Conservation (phyloP, 2,329 filamentous ascomycete species). For the Akanthomyces uredinophilus region DNA sequence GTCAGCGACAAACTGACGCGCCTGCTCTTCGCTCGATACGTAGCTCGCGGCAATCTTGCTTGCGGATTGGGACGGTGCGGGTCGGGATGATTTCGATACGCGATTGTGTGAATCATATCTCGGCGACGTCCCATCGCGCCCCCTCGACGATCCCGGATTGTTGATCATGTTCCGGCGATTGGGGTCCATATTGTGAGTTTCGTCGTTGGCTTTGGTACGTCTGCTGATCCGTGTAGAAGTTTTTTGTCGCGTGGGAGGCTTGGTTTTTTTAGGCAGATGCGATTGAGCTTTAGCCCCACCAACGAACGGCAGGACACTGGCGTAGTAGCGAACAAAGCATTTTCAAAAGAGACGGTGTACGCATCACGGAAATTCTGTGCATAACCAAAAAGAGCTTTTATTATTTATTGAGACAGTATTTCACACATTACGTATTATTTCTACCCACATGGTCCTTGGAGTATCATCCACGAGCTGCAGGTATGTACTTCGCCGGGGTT, state of each 20-base stretch:
- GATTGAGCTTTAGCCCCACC: conserved; percentile 10
- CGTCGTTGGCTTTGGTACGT: background rate
- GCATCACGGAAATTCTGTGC: background rate
- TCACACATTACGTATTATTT: background rate
- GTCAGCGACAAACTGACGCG: conserved; percentile 79
- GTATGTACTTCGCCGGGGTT: background rate
- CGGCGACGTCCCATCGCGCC: conserved; percentile 49
- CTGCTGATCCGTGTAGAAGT: background rate
- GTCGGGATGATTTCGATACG: conserved; percentile 47
- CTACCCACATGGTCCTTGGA: background rate
- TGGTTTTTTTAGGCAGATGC: conserved; percentile 7
- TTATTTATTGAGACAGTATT: background rate
- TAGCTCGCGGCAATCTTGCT: conserved; percentile 34
- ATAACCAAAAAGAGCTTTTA: background rate
- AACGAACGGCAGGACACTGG: background rate
- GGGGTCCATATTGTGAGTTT: conserved; percentile 43
- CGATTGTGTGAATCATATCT: conserved; percentile 51
- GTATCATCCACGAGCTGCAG: background rate
- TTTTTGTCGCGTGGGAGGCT: background rate
- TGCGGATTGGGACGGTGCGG: conserved; percentile 24
- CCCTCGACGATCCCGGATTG: conserved; percentile 31
- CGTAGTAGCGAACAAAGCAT: background rate
- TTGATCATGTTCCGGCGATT: conserved; percentile 49
- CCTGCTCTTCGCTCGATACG: conserved; percentile 71
- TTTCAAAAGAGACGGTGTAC: background rate